Base-by-base conservation (phyloP, 2,329 filamentous ascomycete species). In the Xylaria sp. region DNA sequence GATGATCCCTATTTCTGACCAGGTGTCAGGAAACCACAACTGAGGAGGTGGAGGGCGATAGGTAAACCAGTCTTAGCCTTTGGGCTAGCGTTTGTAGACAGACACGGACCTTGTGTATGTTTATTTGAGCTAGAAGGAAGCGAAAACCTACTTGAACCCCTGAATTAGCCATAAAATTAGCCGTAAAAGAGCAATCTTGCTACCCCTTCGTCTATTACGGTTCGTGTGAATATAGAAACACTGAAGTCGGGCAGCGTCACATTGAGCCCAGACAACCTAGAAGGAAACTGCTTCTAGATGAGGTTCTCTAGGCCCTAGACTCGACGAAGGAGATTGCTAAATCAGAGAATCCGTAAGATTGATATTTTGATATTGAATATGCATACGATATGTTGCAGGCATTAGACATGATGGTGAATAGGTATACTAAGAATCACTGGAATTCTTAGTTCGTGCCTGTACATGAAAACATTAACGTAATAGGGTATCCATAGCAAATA, bases 401-500 rank as follows among this genome's bases (percentile, higher is more conserved):
- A 60, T 39, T 38, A 42, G 38, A 47, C 9, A 39, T 29, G 5
- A 31, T 58, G 29, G 6, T 57, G 47, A 44, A 17, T 55, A 53
- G 22, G 29, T 53, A 5, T 10, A 42, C 13, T 15, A 53, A 54
- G n/a, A 39, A 20, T 15, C 22, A 45, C n/a, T n/a, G n/a, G 27
- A 39, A 10, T 22, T 54, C 10, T 47, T 33, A 17, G 17, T 29
- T 29, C 36, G 2, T 13, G 22, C 36, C 27, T 22, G 27, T 50
- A 59, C 47, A 56, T 61, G 53, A 47, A 66, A 65, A 64, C 60
- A 66, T 61, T 53, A 69, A 62, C 60, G 42, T 56, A 59, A 65
- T 11, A 53, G 67, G 67, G 67, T 67, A 69, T 69, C 61, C 57
- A 47, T 61, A 61, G 38, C 36, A 61, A 64, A 65, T 2, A 59